Evolutionary conservation across 1,284 basidiomycete species (phyloP), one percentile per base, ranked within the genome.

Genomic region (Marasmius sp.): DNA sequence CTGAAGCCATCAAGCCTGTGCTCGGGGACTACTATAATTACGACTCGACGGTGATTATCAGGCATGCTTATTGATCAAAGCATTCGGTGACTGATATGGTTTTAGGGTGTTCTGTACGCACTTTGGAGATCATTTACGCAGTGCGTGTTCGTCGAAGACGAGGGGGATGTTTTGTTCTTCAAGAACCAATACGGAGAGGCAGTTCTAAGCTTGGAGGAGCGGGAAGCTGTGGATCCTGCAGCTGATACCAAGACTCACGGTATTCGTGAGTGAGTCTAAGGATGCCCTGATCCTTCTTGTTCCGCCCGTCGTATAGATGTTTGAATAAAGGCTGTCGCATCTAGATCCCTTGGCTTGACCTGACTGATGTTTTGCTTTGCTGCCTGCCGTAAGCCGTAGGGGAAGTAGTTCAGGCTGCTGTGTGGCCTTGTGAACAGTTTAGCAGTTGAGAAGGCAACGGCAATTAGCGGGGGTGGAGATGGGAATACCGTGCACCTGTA

Each of bases 81-180:
- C 43, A 55, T 18, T 20, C 34, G n/a, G 52, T 62, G 34, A 60
- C 16, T 34, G 10, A 38, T 33, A n/a, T 48, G 39, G 12, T 27
- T 11, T 27, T 54, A 61, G 60, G 49, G 70, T 65, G 52, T 62
- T 73, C 38, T 72, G 78, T 73, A 79, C 58, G 72, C 78, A 59
- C 65, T 83, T 60, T 81, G 78, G 69, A 76, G 82, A 53, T 79
- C 79, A 8, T 85, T 84, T 70, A 84, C 81, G 7, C 76, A 86
- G 64, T 87, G 83, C 69, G 74, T 79, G 71, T 91, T 88, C 76
- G 83, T 93, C 63, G 90, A 93, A 71, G 85, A 90, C 66, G 83
- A 86, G 62, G 89, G 87, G 54, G 86, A 89, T 64, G 80, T 93
- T 65, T 80, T 88, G 16, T 93, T 93, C 77, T 93, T 85, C 81